Conservation (phyloP, 2,329 filamentous ascomycete species). For the Microdochium trichocladiopsis region DNA sequence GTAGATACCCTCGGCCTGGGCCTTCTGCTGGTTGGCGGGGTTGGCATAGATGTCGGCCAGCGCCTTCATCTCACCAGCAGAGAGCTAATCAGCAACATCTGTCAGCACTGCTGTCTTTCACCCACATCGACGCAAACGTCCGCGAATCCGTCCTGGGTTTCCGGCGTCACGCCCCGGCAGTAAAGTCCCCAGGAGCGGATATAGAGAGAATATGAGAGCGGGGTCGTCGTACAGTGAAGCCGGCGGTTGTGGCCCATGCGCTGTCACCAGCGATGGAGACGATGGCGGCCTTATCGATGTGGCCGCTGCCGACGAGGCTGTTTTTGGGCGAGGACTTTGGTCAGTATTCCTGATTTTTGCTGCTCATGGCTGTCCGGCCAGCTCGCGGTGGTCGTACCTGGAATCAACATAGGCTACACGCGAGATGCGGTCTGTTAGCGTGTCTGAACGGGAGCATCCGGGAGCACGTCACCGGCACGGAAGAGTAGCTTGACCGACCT, state of each 20-base stretch:
- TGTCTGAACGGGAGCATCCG: neutral
- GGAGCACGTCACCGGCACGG: conserved; percentile 4
- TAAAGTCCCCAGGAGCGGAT: too few species aligned
- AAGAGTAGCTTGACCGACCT: conserved; percentile 38
- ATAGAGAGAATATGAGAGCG: neutral
- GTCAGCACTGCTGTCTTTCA: conserved; percentile 1
- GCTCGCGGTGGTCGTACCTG: conserved; percentile 47
- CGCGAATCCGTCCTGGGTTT: too few species aligned
- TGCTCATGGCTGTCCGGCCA: too few species aligned
- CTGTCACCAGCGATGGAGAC: conserved; percentile 75
- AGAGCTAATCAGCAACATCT: conserved; percentile 36
- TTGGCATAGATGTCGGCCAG: conserved; percentile 41
- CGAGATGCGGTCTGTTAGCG: neutral
- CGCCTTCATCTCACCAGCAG: conserved; percentile 51
- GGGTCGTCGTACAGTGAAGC: conserved; percentile 60
- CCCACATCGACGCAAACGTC: too few species aligned
- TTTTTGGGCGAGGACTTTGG: neutral
- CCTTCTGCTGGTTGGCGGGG: conserved; percentile 49
- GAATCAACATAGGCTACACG: conserved; percentile 48
- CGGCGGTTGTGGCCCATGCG: conserved; percentile 64
- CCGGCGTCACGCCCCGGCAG: too few species aligned
- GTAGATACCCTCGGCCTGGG: conserved; percentile 67
- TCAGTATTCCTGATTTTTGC: neutral
- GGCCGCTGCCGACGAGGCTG: conserved; percentile 73
- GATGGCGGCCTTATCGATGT: conserved; percentile 80